phyloP scores from a whole-genome alignment of 2,329 filamentous ascomycete species.

The Fusarium floridanum region DNA sequence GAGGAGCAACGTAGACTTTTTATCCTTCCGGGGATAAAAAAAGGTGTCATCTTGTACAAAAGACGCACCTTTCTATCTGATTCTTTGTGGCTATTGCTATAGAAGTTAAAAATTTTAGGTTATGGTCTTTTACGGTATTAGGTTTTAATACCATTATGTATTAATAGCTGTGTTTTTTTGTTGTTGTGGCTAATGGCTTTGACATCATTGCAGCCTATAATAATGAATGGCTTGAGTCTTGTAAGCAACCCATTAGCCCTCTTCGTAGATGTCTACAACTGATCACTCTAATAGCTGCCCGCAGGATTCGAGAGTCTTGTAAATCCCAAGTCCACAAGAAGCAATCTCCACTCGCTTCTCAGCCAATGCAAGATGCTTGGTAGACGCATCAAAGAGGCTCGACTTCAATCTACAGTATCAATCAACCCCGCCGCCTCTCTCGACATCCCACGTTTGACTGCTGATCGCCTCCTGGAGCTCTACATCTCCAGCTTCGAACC shows the following conservation, averaged over 20 bases:
- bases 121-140: too few relatives aligned
- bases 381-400: not conserved
- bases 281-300: not conserved
- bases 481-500: not conserved
- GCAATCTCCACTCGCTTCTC: not conserved
- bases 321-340: not conserved
- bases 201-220: too few relatives aligned
- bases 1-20: too few relatives aligned
- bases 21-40: too few relatives aligned
- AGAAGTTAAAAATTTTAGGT: too few relatives aligned
- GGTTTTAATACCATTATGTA: too few relatives aligned
- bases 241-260: not conserved
- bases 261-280: not conserved
- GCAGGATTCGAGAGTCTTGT: not conserved
- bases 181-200: too few relatives aligned
- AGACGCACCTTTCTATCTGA: too few relatives aligned
- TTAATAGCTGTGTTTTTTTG: too few relatives aligned
- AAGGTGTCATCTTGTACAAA: too few relatives aligned
- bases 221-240: not conserved
- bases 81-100: too few relatives aligned
- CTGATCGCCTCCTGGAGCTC: not conserved
- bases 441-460: not conserved
- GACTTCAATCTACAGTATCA: not conserved
- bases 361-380: not conserved
- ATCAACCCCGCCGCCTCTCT: not conserved